Evolutionary conservation across 2,329 filamentous ascomycete genomes (phyloP).

Genomic region (Ophiostoma perfectum): DNA sequence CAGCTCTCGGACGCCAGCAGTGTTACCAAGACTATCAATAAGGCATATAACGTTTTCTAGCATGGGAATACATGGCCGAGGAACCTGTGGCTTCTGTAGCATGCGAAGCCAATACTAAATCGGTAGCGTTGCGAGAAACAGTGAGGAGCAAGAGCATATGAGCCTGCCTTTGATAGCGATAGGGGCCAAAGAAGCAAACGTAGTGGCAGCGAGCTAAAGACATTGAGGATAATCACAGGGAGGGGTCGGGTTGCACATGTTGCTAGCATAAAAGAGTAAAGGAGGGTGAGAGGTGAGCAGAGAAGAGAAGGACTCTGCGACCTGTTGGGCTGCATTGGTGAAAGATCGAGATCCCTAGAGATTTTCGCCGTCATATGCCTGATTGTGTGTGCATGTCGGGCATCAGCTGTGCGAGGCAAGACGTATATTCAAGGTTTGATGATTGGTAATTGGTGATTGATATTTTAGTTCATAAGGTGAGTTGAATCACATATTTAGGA

Average conservation of each 20-base stretch:
- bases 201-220: not conserved
- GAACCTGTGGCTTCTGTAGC: not conserved
- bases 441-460: not conserved
- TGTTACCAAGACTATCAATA: not conserved
- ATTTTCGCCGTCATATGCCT: not conserved
- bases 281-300: not conserved
- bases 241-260: too few species aligned
- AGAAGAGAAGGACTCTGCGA: not conserved
- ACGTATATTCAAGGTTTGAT: not conserved
- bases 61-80: too few species aligned
- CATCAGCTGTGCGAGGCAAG: not conserved
- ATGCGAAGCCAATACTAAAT: constrained; percentile 6
- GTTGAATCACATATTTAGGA: constrained; percentile 18
- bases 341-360: not conserved
- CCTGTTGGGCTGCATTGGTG: not conserved
- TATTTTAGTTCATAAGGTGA: constrained; percentile 20
- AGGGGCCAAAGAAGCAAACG: not conserved
- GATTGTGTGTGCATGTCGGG: constrained; percentile 2
- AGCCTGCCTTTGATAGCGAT: too few species aligned
- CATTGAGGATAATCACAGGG: not conserved
- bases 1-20: not conserved
- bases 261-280: too few species aligned
- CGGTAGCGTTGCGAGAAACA: not conserved
- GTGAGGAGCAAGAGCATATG: not conserved
- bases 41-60: too few species aligned